Evolutionary conservation across 768 basidiomycete species (phyloP).

Genomic region (Boletus pseudopeckii): DNA sequence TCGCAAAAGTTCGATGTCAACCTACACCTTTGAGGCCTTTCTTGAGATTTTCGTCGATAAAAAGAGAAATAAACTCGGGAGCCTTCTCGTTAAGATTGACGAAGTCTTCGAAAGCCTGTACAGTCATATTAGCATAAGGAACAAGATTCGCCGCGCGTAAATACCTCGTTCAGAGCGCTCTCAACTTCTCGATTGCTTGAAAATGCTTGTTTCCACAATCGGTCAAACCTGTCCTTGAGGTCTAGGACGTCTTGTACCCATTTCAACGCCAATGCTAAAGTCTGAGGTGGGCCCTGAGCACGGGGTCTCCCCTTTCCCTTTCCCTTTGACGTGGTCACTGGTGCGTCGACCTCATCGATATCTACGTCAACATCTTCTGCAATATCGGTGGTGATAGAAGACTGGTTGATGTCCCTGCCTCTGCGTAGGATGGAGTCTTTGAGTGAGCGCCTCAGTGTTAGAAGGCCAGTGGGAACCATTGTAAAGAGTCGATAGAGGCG

Average conservation of each 20-base stretch:
- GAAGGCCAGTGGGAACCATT: conserved; percentile 63
- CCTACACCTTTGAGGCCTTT: conserved; percentile 92
- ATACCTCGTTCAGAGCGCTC: conserved; percentile 79
- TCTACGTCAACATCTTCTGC: conserved; percentile 35
- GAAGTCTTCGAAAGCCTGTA: conserved; percentile 87
- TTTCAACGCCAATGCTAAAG: conserved; percentile 63
- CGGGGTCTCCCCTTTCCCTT: conserved; percentile 59
- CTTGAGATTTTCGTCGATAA: conserved; percentile 94
- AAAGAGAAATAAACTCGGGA: conserved; percentile 93
- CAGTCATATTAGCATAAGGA: conserved; percentile 1
- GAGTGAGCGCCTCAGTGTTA: conserved; percentile 59
- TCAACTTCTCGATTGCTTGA: conserved; percentile 72
- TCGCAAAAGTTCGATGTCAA: conserved; percentile 5
- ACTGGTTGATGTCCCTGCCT: conserved; percentile 77
- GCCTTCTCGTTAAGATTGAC: conserved; percentile 85
- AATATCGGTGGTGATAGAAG: conserved; percentile 42
- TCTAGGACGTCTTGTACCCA: conserved; percentile 94
- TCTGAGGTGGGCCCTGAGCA: conserved; percentile 37
- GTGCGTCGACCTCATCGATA: conserved; percentile 34
- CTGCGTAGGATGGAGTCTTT: conserved; percentile 69
- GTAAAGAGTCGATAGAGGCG: conserved; percentile 76
- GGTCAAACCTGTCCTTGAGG: conserved; percentile 89
- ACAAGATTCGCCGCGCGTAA: conserved; percentile 4
- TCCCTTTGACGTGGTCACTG: conserved; percentile 36
- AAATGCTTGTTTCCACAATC: conserved; percentile 69